Conservation (phyloP, 768 basidiomycete genomes). For the Kwoniella shandongensis region DNA sequence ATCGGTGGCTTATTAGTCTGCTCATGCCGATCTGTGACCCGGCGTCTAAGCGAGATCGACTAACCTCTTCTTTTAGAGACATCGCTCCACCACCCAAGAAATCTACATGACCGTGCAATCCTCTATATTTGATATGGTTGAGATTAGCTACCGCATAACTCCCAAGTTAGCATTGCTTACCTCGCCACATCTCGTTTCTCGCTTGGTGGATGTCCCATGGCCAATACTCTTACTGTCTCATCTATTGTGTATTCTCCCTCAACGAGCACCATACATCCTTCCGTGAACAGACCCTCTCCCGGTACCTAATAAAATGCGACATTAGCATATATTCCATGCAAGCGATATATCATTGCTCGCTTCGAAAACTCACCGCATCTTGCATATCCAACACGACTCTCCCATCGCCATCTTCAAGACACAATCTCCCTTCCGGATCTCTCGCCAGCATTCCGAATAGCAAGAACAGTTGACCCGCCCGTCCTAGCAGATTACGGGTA, state of each 20-base stretch:
- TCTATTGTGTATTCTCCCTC: conserved; percentile 97
- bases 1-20: neutral
- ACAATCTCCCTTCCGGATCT: conserved; percentile 84
- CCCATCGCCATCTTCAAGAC: conserved; percentile 91
- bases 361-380: conserved; percentile 64
- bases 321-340: neutral
- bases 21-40: too few species aligned
- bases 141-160: too few species aligned
- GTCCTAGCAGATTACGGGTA: conserved; percentile 90
- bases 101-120: conserved; percentile 93
- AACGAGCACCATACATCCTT: conserved; percentile 89
- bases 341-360: neutral
- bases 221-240: conserved; percentile 79
- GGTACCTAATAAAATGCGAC: conserved; percentile 64
- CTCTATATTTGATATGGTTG: conserved; percentile 65
- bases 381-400: conserved; percentile 83
- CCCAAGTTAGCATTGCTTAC: conserved; percentile 56
- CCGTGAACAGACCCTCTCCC: conserved; percentile 92
- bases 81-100: conserved; percentile 94
- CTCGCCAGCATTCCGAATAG: conserved; percentile 89
- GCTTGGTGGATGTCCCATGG: conserved; percentile 96
- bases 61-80: conserved; percentile 84
- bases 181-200: conserved; percentile 81
- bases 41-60: conserved; percentile 39
- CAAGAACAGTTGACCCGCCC: conserved; percentile 84